Evolutionary conservation across 1,284 basidiomycete species (phyloP).

Genomic region (Ganoderma boninense): DNA sequence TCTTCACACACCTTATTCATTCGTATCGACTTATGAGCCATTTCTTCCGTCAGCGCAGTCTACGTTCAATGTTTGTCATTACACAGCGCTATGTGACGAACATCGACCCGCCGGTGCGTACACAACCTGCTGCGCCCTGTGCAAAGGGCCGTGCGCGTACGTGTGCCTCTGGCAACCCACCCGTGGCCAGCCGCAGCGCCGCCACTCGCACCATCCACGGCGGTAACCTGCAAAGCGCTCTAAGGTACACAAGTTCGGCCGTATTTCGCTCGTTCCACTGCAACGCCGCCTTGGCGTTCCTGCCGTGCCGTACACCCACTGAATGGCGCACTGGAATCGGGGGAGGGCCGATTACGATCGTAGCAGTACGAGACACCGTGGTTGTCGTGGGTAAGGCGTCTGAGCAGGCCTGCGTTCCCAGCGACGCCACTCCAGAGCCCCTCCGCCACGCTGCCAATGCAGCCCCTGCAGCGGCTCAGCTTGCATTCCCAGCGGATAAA

Average conservation of each 20-base stretch:
- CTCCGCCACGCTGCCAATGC: background rate
- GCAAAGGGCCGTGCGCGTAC: background rate
- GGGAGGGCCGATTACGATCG: background rate
- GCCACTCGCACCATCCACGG: conserved; percentile 4
- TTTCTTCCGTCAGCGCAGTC: conserved; percentile 4
- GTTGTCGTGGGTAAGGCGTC: conserved; percentile 2
- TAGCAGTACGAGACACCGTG: background rate
- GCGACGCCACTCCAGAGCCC: background rate
- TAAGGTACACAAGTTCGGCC: conserved; percentile 2
- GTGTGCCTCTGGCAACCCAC: background rate
- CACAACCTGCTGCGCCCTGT: conserved; percentile 3
- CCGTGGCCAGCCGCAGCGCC: conserved; percentile 5
- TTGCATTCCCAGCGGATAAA: conserved; percentile 25
- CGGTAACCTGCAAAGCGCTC: background rate
- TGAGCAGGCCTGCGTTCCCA: background rate
- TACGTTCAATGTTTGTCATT: conserved; percentile 5
- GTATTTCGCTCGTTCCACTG: background rate
- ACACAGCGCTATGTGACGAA: background rate
- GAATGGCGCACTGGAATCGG: conserved; percentile 2
- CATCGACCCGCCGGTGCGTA: background rate
- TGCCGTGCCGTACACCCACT: background rate
- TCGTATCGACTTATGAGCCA: background rate
- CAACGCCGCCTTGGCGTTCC: background rate
- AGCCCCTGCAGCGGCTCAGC: conserved; percentile 18
- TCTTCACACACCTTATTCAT: conserved; percentile 1